phyloP scores from a whole-genome alignment of 2,329 filamentous ascomycete species.

The Gnomoniopsis smithogilvyi region DNA sequence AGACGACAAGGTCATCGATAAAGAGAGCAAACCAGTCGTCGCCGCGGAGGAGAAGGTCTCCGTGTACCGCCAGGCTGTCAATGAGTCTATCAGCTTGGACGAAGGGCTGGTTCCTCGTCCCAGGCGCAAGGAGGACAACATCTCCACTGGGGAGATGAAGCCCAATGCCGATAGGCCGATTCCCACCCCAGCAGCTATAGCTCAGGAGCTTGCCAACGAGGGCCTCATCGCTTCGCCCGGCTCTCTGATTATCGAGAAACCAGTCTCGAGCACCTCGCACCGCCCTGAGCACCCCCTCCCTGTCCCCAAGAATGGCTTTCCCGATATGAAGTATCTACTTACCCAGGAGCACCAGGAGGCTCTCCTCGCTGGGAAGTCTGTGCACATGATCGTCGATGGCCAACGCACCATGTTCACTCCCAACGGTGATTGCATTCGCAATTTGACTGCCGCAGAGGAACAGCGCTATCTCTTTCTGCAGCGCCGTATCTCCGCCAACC shows the following conservation, averaged over 20 bases:
- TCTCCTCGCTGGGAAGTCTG: constrained; percentile 54
- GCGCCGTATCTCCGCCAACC: constrained; percentile 47
- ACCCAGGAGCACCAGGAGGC: constrained; percentile 52
- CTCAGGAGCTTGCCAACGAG: constrained; percentile 18
- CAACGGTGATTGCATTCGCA: constrained; percentile 72
- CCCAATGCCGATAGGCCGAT: constrained; percentile 8
- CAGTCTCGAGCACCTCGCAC: constrained; percentile 28
- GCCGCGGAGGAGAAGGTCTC: constrained; percentile 14
- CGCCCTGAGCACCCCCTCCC: constrained; percentile 27
- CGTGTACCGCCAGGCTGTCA: constrained; percentile 18
- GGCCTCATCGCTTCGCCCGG: constrained; percentile 22
- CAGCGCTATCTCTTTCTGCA: constrained; percentile 69
- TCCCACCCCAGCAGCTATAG: constrained; percentile 9
- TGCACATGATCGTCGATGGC: constrained; percentile 62
- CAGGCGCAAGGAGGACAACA: constrained; percentile 13
- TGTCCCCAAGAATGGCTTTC: constrained; percentile 27
- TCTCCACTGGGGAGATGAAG: constrained; percentile 6
- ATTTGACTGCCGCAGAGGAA: constrained; percentile 66
- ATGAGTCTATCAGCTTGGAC: constrained; percentile 18
- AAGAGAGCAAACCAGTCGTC: neutral
- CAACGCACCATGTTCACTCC: constrained; percentile 71
- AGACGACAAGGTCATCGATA: constrained; percentile 20
- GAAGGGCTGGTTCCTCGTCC: constrained; percentile 10
- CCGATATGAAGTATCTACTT: constrained; percentile 44
- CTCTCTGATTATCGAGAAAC: constrained; percentile 38